Evolutionary conservation across 225 moss, liverwort and hornwort genomes (phyloP).

Genomic region (Takakia lepidozioides): DNA sequence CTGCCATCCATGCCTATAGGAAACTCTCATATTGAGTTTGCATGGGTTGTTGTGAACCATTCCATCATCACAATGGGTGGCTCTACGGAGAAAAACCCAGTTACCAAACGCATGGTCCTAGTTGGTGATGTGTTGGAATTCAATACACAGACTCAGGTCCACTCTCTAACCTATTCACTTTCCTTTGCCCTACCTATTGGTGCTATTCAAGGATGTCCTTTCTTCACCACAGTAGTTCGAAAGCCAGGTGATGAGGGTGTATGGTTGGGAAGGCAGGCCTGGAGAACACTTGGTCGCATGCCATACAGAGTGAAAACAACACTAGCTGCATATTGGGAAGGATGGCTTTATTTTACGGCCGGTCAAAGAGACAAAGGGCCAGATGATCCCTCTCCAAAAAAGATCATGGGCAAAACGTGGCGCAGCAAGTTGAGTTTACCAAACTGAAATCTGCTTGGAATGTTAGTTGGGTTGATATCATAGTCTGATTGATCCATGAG

Average conservation of each 20-base stretch:
- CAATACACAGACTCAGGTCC: constrained; percentile 21
- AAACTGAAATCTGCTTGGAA: too few relatives aligned
- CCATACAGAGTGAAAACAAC: constrained; percentile 47
- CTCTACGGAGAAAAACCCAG: constrained; percentile 30
- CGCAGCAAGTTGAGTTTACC: constrained; percentile 29
- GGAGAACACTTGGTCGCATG: constrained; percentile 37
- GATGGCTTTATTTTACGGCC: constrained; percentile 48
- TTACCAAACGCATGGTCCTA: constrained; percentile 50
- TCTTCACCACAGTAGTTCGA: too few relatives aligned
- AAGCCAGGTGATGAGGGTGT: too few relatives aligned
- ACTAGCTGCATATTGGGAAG: constrained; percentile 40
- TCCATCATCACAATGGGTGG: constrained; percentile 35
- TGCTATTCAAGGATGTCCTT: too few relatives aligned
- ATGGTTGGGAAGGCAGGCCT: too few relatives aligned
- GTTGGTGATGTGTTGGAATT: constrained; percentile 32
- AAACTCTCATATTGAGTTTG: constrained; percentile 49
- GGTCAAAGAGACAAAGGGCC: constrained; percentile 48
- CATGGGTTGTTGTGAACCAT: constrained; percentile 29
- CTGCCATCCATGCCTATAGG: constrained; percentile 28
- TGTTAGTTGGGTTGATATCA: too few relatives aligned
- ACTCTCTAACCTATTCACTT: too few relatives aligned
- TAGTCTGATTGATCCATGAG: too few relatives aligned
- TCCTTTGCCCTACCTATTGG: too few relatives aligned
- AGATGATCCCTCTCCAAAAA: constrained; percentile 29
- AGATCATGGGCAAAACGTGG: constrained; percentile 45